A percentile compares a stretch with the other conserved stretches of the same genome.
phyloP scores from a whole-genome alignment of 2,329 filamentous ascomycete species.

The Orbilia javanica region DNA sequence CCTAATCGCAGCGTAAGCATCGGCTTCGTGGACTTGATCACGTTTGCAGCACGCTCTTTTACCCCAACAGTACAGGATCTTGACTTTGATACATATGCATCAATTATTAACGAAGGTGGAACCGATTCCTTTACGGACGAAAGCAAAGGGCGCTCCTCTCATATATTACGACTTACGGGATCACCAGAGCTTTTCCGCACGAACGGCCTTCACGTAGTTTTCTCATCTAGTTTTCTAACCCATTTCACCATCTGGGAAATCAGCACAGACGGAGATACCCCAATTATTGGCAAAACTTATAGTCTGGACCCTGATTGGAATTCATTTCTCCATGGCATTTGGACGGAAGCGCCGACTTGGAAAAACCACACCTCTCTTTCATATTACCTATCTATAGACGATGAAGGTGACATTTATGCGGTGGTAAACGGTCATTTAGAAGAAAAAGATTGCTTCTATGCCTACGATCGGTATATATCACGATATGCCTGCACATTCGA shows the following conservation, averaged over 20 bases:
- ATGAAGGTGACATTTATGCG: not conserved
- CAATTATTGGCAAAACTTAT: conserved; percentile 1
- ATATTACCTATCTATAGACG: conserved; percentile 14
- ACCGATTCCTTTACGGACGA: not conserved
- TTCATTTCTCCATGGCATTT: not conserved
- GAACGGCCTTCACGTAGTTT: not conserved
- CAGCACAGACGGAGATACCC: not conserved
- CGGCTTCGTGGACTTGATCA: not conserved
- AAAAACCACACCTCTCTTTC: not conserved
- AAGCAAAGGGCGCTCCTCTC: not conserved
- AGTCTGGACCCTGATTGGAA: conserved; percentile 8
- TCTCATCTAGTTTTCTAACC: conserved; percentile 16
- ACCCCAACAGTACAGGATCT: not conserved
- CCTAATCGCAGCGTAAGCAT: not conserved
- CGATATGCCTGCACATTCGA: conserved; percentile 1
- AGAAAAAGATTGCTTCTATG: not conserved
- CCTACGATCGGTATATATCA: not conserved
- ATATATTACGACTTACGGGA: not conserved
- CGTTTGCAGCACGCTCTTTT: not conserved
- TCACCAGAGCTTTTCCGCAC: conserved; percentile 20
- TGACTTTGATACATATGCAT: not conserved
- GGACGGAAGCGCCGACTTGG: not conserved
- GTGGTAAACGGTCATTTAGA: conserved; percentile 3
- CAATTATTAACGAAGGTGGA: not conserved
- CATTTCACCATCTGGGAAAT: conserved; percentile 20